Conservation (phyloP, 1,284 basidiomycete genomes). For the Sporisorium sorghi region DNA sequence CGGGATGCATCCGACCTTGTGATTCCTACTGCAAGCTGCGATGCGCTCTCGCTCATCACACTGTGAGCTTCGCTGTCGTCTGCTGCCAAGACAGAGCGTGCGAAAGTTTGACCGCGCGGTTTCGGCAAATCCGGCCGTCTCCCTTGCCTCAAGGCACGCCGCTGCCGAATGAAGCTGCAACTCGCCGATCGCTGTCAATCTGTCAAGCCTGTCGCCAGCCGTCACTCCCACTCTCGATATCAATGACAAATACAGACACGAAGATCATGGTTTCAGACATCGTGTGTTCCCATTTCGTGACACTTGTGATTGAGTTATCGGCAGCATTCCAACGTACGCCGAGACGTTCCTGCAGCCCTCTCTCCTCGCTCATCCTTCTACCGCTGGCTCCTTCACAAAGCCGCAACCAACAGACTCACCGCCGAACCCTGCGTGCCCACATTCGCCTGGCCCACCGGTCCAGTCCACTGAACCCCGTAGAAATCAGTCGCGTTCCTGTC, state of each 20-base stretch:
- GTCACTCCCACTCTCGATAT: background rate
- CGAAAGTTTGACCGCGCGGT: slow-evolving; percentile 2
- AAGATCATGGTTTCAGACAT: too few relatives aligned
- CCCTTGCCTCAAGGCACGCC: slow-evolving; percentile 4
- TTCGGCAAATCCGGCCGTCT: slow-evolving; percentile 7
- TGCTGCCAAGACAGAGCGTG: slow-evolving; percentile 1
- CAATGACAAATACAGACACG: too few relatives aligned
- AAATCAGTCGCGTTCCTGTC: slow-evolving; percentile 18
- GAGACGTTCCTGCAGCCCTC: too few relatives aligned
- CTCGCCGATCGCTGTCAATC: slow-evolving; percentile 1
- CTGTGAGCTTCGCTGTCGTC: slow-evolving; percentile 4
- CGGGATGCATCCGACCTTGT: background rate
- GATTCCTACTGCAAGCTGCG: background rate
- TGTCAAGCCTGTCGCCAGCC: too few relatives aligned
- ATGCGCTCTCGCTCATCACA: background rate
- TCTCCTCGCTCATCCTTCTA: background rate
- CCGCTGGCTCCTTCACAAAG: slow-evolving; percentile 6
- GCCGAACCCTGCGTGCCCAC: slow-evolving; percentile 25
- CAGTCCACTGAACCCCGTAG: slow-evolving; percentile 28
- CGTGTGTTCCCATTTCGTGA: too few relatives aligned
- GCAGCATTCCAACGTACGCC: too few relatives aligned
- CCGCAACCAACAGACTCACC: slow-evolving; percentile 14
- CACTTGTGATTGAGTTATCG: background rate
- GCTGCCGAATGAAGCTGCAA: slow-evolving; percentile 3
- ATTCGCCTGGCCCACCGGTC: slow-evolving; percentile 14